Percentiles rank a stretch among this genome's conserved stretches.
Evolutionary conservation across 306 rosid genomes (phyloP).

Genomic region (Casuarina cunninghamiana): DNA sequence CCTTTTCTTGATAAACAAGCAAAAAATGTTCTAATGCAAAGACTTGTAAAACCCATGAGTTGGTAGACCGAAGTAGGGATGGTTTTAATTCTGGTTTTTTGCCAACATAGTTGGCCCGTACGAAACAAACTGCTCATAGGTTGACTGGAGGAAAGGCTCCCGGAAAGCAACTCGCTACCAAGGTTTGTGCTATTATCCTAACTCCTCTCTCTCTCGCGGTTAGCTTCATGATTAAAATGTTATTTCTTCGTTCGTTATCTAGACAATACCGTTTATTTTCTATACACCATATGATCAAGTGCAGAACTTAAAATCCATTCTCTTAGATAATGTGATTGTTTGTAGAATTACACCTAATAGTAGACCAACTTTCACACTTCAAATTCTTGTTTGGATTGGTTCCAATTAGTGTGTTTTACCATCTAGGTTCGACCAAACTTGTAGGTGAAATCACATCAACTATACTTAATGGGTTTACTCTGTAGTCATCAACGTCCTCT

Average conservation of each 20-base stretch:
- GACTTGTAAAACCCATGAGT: background rate
- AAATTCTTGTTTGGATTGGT: too few relatives aligned
- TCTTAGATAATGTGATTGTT: too few relatives aligned
- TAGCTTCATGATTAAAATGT: rapidly evolving
- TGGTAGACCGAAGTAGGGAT: background rate
- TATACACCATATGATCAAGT: too few relatives aligned
- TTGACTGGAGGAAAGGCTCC: constrained; percentile 97
- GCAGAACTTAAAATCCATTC: too few relatives aligned
- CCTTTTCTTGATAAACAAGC: background rate
- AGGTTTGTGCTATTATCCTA: constrained; percentile 39
- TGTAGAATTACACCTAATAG: too few relatives aligned
- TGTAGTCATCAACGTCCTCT: too few relatives aligned
- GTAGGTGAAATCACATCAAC: too few relatives aligned
- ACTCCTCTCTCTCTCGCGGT: background rate
- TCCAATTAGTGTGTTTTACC: too few relatives aligned
- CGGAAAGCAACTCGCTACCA: constrained; percentile 94
- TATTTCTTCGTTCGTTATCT: too few relatives aligned
- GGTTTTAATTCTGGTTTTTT: background rate
- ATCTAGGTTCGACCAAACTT: too few relatives aligned
- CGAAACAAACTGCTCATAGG: constrained; percentile 96
- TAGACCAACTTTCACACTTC: too few relatives aligned
- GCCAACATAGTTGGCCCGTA: constrained; percentile 80
- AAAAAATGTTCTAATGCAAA: background rate
- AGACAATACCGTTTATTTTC: rapidly evolving
- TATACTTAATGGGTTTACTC: too few relatives aligned